A percentile compares a stretch with the other conserved stretches of the same genome.
Evolutionary conservation across 2,329 filamentous ascomycete genomes (phyloP).

Genomic region (Aureobasidium zeae): DNA sequence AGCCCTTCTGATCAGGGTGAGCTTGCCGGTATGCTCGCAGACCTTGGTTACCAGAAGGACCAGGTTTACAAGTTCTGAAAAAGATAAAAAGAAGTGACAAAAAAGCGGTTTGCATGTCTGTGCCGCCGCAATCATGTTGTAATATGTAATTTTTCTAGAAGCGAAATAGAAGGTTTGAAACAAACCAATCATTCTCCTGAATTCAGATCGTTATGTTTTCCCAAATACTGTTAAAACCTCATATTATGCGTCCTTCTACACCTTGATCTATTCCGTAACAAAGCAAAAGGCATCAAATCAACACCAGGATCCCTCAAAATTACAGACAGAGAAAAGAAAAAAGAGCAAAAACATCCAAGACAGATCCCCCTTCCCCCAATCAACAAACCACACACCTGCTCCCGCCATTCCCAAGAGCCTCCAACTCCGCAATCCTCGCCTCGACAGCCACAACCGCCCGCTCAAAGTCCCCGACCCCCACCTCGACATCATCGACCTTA

Average conservation of each 20-base stretch:
- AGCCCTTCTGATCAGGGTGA: conserved; percentile 93
- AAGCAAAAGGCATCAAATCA: too few relatives aligned
- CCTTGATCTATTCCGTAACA: too few relatives aligned
- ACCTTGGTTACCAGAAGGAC: conserved; percentile 74
- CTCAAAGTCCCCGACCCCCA: conserved; percentile 70
- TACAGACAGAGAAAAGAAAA: neutral
- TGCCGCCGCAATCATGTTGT: too few relatives aligned
- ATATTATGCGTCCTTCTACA: too few relatives aligned
- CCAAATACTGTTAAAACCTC: too few relatives aligned
- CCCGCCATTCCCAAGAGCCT: conserved; percentile 42
- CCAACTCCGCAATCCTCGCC: conserved; percentile 38
- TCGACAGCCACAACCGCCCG: conserved; percentile 54
- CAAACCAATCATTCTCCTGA: too few relatives aligned
- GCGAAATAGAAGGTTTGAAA: too few relatives aligned
- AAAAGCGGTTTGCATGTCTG: too few relatives aligned
- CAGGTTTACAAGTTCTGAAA: conserved; percentile 91
- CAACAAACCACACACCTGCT: conserved; percentile 24
- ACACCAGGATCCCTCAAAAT: too few relatives aligned
- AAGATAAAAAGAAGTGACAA: neutral
- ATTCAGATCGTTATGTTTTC: too few relatives aligned
- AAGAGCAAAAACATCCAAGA: neutral
- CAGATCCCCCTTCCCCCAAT: too few relatives aligned
- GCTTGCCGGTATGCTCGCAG: conserved; percentile 68
- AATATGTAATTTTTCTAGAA: too few relatives aligned
- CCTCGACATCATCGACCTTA: conserved; percentile 79